Conservation (phyloP, 495 filamentous ascomycete species). For the Rhizodiscina lignyota region DNA sequence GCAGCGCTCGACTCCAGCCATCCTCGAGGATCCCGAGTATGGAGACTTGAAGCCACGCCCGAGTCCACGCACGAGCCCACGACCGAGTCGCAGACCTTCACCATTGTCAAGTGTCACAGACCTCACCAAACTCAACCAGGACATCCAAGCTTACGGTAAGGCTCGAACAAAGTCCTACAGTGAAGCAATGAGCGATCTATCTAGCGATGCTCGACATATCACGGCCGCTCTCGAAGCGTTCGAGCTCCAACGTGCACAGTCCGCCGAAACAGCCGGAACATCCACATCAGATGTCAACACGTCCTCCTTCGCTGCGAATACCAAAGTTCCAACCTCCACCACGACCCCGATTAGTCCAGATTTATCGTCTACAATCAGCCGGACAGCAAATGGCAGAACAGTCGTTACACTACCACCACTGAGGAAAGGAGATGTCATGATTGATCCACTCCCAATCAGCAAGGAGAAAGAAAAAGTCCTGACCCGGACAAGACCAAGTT, state of each 20-base stretch:
- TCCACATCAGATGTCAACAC: neutral
- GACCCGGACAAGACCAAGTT: slow-evolving; percentile 78
- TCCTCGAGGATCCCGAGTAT: no score
- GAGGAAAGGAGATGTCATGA: slow-evolving; percentile 79
- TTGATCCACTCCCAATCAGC: slow-evolving; percentile 86
- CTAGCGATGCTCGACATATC: slow-evolving; percentile 72
- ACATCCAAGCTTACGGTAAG: no score
- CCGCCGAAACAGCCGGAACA: slow-evolving; percentile 14
- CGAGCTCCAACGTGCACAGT: no score
- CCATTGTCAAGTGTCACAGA: no score
- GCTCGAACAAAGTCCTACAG: slow-evolving; percentile 74
- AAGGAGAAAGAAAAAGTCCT: slow-evolving; percentile 93
- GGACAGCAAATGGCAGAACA: slow-evolving; percentile 15
- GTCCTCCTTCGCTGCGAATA: neutral
- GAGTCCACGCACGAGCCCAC: slow-evolving; percentile 3
- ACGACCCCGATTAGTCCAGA: slow-evolving; percentile 5
- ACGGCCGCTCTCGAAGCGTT: slow-evolving; percentile 81
- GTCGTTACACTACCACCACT: slow-evolving; percentile 61
- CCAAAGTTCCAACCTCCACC: neutral
- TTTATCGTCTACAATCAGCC: no score
- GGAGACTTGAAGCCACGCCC: no score
- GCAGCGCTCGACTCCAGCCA: neutral
- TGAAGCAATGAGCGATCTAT: slow-evolving; percentile 58
- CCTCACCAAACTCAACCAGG: no score
- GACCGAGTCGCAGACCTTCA: no score